Evolutionary conservation across 1,284 basidiomycete species (phyloP).

Genomic region (Xerocomus nothofagi): DNA sequence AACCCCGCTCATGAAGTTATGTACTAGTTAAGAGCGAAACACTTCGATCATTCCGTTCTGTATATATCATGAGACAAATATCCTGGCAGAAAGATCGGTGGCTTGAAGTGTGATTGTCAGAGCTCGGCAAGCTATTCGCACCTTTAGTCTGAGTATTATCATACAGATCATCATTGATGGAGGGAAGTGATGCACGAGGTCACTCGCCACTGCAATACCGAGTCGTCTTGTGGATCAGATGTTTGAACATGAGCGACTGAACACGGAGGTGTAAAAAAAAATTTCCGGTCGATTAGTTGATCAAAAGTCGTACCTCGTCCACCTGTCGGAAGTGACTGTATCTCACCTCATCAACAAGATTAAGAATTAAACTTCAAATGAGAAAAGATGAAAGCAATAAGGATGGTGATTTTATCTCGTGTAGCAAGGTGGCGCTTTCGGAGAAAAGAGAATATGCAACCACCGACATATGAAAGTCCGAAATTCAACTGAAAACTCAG

Average conservation of each 20-base stretch:
- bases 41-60: slow-evolving; percentile 16
- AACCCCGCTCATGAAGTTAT: slow-evolving; percentile 6
- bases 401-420: slow-evolving; percentile 14
- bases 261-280: slow-evolving; percentile 24
- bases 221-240: slow-evolving; percentile 14
- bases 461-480: slow-evolving; percentile 36
- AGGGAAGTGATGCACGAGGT: slow-evolving; percentile 28
- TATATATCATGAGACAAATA: slow-evolving; percentile 9
- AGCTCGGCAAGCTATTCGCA: slow-evolving; percentile 21
- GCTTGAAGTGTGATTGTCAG: slow-evolving; percentile 14
- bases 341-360: slow-evolving; percentile 19
- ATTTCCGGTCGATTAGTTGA: slow-evolving; percentile 20
- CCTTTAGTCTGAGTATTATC: slow-evolving; percentile 20
- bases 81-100: slow-evolving; percentile 20
- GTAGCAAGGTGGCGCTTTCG: slow-evolving; percentile 27
- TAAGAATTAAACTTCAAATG: slow-evolving; percentile 18
- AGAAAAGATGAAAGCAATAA: slow-evolving; percentile 27
- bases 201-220: slow-evolving; percentile 17
- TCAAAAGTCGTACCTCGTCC: slow-evolving; percentile 17
- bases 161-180: slow-evolving; percentile 20
- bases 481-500: slow-evolving; percentile 34
- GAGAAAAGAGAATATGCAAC: slow-evolving; percentile 27
- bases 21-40: not conserved
- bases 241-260: slow-evolving; percentile 13
- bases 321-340: slow-evolving; percentile 14